Percentiles rank a stretch among this genome's conserved stretches.
phyloP scores from a whole-genome alignment of 23 red algal genomes.

The Chondrus crispus region DNA sequence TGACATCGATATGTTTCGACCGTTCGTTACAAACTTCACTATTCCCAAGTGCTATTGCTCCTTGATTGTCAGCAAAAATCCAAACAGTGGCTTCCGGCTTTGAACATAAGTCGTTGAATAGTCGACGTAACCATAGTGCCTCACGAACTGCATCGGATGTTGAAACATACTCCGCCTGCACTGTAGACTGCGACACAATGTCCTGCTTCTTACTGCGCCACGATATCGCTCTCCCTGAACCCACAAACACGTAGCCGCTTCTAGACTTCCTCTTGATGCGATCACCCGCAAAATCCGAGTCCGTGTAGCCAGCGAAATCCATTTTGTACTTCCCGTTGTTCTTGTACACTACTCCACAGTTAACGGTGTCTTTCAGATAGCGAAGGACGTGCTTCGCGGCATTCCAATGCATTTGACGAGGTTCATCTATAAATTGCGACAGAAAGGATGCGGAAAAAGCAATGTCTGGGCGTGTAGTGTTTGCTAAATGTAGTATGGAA shows the following conservation, averaged over 20 bases:
- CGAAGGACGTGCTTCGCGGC: no score
- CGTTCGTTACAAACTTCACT: neutral
- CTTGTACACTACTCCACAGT: no score
- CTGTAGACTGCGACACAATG: neutral
- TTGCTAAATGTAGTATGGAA: neutral
- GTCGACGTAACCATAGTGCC: neutral
- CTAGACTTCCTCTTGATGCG: no score
- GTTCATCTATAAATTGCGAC: neutral
- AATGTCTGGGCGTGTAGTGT: conserved; percentile 1
- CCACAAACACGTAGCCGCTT: no score
- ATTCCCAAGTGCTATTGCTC: neutral
- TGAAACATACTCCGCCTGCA: neutral
- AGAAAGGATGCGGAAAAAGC: neutral
- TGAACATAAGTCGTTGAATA: neutral
- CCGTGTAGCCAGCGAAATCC: no score
- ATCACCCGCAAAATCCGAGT: no score
- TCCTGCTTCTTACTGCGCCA: neutral
- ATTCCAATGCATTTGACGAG: no score
- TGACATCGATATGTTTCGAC: no score
- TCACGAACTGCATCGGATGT: neutral
- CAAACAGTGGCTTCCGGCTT: neutral
- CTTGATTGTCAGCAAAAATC: neutral
- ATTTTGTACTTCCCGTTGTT: no score
- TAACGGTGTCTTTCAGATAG: no score
- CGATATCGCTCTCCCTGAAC: no score